Conservation (phyloP, 1,284 basidiomycete species). For the Phenoliferia sp. region DNA sequence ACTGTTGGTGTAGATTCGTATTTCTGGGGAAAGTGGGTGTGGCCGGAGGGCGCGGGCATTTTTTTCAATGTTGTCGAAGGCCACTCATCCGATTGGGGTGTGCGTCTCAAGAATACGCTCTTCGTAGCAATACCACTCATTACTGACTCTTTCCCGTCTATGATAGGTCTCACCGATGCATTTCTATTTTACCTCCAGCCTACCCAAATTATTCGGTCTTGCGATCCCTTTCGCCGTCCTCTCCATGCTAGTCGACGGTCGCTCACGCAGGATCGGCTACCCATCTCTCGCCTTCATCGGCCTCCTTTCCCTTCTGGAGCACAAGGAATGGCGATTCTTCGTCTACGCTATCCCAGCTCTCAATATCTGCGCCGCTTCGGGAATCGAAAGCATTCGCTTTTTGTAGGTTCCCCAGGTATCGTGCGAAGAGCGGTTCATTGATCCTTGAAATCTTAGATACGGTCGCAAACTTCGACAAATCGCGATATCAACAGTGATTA, state of each 20-base stretch:
- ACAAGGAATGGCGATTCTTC: conserved; percentile 88
- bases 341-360: conserved; percentile 77
- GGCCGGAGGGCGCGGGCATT: conserved; percentile 79
- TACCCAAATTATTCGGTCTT: conserved; percentile 74
- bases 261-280: conserved; percentile 50
- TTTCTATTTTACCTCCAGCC: conserved; percentile 62
- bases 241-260: conserved; percentile 50
- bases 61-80: conserved; percentile 85
- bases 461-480: not conserved
- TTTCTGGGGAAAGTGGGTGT: conserved; percentile 68
- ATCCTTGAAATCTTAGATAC: conserved; percentile 6
- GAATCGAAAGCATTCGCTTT: conserved; percentile 58
- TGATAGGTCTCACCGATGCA: conserved; percentile 63
- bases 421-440: not conserved
- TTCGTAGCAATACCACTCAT: not conserved
- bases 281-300: conserved; percentile 57
- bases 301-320: conserved; percentile 65
- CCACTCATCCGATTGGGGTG: conserved; percentile 87
- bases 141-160: not conserved
- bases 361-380: conserved; percentile 72
- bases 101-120: conserved; percentile 46
- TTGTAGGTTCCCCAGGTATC: conserved; percentile 5
- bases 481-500: conserved; percentile 2
- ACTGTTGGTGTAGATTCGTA: conserved; percentile 73
- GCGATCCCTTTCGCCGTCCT: conserved; percentile 58